phyloP scores from a whole-genome alignment of 371 early-diverging fungal species.

The Mucor lusitanicus region DNA sequence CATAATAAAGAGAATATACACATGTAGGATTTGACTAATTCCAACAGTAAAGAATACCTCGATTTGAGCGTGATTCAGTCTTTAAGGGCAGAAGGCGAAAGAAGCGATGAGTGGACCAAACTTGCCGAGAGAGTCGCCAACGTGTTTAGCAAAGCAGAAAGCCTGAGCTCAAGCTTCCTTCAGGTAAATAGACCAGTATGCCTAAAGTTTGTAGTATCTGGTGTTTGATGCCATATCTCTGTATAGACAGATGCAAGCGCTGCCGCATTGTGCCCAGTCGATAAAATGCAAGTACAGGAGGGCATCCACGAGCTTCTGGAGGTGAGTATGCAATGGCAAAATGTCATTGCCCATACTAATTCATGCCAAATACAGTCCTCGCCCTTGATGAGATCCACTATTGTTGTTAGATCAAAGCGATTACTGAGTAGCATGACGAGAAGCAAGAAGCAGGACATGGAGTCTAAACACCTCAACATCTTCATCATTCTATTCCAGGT shows the following conservation, averaged over 20 bases:
- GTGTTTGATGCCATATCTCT: background rate
- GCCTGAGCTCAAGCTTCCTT: conserved; percentile 15
- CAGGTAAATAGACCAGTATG: conserved; percentile 1
- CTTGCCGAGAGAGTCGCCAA: conserved; percentile 5
- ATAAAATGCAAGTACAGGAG: conserved; percentile 18
- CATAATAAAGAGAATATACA: background rate
- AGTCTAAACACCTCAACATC: conserved; percentile 18
- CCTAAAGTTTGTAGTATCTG: background rate
- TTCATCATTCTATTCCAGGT: conserved; percentile 43
- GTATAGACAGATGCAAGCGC: background rate
- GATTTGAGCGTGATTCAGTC: conserved; percentile 1
- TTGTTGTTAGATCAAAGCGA: conserved; percentile 4
- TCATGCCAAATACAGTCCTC: conserved; percentile 10
- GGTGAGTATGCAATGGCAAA: background rate
- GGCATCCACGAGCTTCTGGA: conserved; percentile 13
- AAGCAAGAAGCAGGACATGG: conserved; percentile 13
- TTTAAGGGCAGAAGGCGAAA: conserved; percentile 5
- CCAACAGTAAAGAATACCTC: conserved; percentile 2
- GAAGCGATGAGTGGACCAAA: conserved; percentile 7
- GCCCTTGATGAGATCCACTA: background rate
- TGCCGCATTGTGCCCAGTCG: conserved; percentile 4
- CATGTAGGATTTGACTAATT: background rate
- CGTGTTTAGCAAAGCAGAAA: conserved; percentile 14
- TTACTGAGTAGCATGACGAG: conserved; percentile 2
- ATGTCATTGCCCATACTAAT: background rate